A percentile compares a stretch with the other conserved stretches of the same genome.
These are phyloP conservation scores for Phaeosphaeria sp. DNA, from an alignment of 2,329 filamentous ascomycete genomes.

Conservation along the genomic window DNA sequence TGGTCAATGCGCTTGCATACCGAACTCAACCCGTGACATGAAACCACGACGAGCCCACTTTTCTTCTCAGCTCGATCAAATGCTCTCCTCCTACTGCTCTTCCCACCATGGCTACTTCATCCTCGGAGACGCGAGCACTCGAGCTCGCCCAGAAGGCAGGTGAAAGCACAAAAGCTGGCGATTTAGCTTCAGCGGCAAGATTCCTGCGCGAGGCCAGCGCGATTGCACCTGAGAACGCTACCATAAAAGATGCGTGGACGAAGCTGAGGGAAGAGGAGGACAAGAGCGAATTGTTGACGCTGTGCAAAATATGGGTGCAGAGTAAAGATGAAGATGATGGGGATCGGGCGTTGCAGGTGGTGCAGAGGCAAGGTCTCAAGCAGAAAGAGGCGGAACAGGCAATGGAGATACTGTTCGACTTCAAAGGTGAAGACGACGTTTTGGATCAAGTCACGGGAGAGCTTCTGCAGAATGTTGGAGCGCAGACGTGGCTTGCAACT, in stretches of 20 bases:
- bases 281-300: conserved; percentile 40
- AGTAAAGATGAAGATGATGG: conserved; percentile 49
- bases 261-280: conserved; percentile 48
- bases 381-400: conserved; percentile 48
- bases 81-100: not conserved
- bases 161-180: conserved; percentile 34
- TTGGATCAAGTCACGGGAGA: conserved; percentile 50
- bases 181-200: conserved; percentile 49
- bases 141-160: conserved; percentile 39
- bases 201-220: conserved; percentile 54
- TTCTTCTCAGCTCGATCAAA: not conserved
- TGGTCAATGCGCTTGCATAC: not conserved
- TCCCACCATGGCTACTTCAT: conserved; percentile 33
- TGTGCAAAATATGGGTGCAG: conserved; percentile 45
- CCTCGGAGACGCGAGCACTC: conserved; percentile 38
- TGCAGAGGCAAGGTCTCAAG: conserved; percentile 40
- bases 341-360: conserved; percentile 43
- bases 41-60: not conserved
- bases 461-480: conserved; percentile 44
- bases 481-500: conserved; percentile 49
- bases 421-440: conserved; percentile 50
- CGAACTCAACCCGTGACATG: not conserved
- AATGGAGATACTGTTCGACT: conserved; percentile 51
- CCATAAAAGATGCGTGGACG: conserved; percentile 51
- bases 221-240: conserved; percentile 50